Conservation (phyloP, 495 filamentous ascomycete species). For the Lichina pygmaea region DNA sequence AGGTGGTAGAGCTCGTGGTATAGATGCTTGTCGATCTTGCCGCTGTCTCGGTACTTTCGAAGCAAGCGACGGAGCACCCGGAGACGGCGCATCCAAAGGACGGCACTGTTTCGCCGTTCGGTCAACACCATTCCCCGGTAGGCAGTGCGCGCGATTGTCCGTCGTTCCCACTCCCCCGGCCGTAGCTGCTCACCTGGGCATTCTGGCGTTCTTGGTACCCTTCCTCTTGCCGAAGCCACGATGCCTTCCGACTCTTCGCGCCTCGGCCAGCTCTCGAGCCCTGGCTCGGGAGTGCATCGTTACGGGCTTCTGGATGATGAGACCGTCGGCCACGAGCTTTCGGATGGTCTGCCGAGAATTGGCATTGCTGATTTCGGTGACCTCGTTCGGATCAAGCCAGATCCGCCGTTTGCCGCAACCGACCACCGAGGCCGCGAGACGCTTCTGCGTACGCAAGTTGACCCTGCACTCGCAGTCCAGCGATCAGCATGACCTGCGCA, state of each 20-base stretch:
- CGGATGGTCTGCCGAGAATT: conserved; percentile 99
- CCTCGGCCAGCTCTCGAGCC: conserved; percentile 70
- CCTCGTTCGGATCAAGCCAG: conserved; percentile 99
- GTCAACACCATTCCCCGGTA: background rate
- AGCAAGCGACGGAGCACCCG: conserved; percentile 95
- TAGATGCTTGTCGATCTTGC: conserved; percentile 99
- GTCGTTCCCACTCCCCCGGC: background rate
- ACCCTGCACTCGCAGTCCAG: conserved; percentile 31
- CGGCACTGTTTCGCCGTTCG: conserved; percentile 30
- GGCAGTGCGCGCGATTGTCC: background rate
- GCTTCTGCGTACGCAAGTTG: conserved; percentile 99
- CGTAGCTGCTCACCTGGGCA: conserved; percentile 43
- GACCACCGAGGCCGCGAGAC: conserved; percentile 91
- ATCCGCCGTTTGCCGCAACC: conserved; percentile 99
- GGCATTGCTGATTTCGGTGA: conserved; percentile 98
- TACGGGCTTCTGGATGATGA: conserved; percentile 99
- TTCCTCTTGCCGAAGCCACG: conserved; percentile 99
- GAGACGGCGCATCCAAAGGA: conserved; percentile 99
- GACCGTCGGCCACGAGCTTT: conserved; percentile 98
- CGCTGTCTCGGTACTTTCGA: conserved; percentile 95
- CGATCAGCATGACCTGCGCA: too few relatives aligned
- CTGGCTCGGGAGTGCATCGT: conserved; percentile 97
- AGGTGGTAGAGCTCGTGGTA: conserved; percentile 99
- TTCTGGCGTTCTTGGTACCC: conserved; percentile 98
- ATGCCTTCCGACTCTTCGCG: conserved; percentile 82